Conservation (phyloP, 1,284 basidiomycete species). For the Trichosporon sp. region DNA sequence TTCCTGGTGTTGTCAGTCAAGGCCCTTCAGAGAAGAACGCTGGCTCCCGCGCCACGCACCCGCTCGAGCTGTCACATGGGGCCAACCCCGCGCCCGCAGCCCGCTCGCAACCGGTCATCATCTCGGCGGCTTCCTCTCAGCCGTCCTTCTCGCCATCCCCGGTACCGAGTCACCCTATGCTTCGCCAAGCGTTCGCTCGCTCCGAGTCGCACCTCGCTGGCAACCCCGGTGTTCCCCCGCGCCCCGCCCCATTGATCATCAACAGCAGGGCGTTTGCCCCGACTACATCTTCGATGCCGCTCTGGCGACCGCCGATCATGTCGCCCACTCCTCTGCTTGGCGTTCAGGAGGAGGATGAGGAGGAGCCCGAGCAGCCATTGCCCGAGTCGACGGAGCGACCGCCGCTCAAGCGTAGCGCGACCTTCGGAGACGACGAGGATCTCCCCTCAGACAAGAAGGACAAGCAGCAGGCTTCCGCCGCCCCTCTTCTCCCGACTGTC, state of each 20-base stretch:
- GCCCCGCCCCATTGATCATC: constrained; percentile 28
- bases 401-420: constrained; percentile 29
- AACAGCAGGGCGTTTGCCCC: constrained; percentile 18
- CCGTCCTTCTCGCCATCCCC: constrained; percentile 24
- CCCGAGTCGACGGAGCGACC: constrained; percentile 22
- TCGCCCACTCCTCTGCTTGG: constrained; percentile 29
- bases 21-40: background rate
- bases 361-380: constrained; percentile 18
- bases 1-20: constrained; percentile 14
- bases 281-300: constrained; percentile 23
- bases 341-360: constrained; percentile 33
- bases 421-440: constrained; percentile 33
- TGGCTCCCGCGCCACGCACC: constrained; percentile 26
- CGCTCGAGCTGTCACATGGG: constrained; percentile 29
- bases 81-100: constrained; percentile 16
- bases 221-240: constrained; percentile 19
- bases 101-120: constrained; percentile 26
- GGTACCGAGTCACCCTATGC: constrained; percentile 23
- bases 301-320: constrained; percentile 29
- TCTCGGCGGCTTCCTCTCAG: constrained; percentile 26
- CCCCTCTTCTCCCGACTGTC: constrained; percentile 24
- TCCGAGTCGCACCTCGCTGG: constrained; percentile 31
- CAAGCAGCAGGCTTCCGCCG: constrained; percentile 17
- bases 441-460: constrained; percentile 17
- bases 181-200: constrained; percentile 31